Conservation (phyloP, 164 flowering plant genomes). For the Liquidambar formosana region DNA sequence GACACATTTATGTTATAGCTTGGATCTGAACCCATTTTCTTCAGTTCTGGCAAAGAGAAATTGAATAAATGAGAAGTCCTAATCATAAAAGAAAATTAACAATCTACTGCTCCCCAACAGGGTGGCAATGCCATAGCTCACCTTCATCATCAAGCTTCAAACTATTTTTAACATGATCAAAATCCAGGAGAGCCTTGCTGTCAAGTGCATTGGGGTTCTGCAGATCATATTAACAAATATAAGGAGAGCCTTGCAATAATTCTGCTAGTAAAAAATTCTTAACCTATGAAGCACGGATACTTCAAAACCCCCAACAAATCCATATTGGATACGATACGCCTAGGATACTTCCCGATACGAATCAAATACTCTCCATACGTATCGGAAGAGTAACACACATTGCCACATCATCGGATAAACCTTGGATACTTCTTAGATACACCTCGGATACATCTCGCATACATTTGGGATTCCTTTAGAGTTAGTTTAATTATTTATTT, state of each 20-base stretch:
- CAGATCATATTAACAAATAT: constrained; percentile 11
- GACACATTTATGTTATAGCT: constrained; percentile 65
- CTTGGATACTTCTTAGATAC: too few species aligned
- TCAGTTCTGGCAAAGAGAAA: constrained; percentile 41
- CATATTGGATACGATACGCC: too few species aligned
- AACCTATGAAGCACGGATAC: too few species aligned
- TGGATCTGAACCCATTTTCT: constrained; percentile 68
- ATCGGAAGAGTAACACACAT: too few species aligned
- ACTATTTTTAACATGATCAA: constrained; percentile 88
- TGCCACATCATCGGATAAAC: too few species aligned
- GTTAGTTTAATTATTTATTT: too few species aligned
- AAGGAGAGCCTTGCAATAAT: background rate
- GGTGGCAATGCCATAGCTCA: constrained; percentile 18
- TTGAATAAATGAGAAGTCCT: background rate
- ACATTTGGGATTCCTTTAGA: too few species aligned
- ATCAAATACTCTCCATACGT: too few species aligned
- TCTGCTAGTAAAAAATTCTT: background rate
- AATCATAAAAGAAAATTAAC: background rate
- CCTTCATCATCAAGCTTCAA: constrained; percentile 95
- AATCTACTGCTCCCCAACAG: background rate
- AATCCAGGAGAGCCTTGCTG: constrained; percentile 69
- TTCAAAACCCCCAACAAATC: too few species aligned
- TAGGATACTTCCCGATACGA: too few species aligned
- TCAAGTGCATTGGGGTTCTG: constrained; percentile 96
- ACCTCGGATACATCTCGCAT: too few species aligned